A percentile compares a stretch with the other conserved stretches of the same genome.
Conservation (phyloP, 1,139 yeast genomes). For the Candida neerlandica region DNA sequence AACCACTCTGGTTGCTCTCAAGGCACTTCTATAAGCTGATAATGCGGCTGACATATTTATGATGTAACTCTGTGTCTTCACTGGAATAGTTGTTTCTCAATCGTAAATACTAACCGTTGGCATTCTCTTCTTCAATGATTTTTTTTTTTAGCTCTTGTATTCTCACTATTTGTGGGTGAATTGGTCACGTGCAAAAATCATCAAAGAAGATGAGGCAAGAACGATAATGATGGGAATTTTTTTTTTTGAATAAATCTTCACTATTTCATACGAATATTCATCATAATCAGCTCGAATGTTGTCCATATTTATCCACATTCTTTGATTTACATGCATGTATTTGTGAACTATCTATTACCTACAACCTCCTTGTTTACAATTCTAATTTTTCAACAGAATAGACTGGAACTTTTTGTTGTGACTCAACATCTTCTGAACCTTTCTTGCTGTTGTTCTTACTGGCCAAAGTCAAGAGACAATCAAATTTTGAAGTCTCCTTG, state of each 20-base stretch:
- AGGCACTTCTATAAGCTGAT: constrained; percentile 66
- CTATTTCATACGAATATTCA: too few relatives aligned
- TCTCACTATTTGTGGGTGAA: too few relatives aligned
- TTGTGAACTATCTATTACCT: neutral
- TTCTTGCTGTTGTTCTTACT: constrained; percentile 27
- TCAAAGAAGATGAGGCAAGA: too few relatives aligned
- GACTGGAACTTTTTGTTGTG: constrained; percentile 45
- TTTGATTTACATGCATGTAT: neutral
- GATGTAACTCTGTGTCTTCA: neutral
- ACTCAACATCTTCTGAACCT: constrained; percentile 30
- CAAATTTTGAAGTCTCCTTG: constrained; percentile 28
- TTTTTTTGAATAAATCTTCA: too few relatives aligned
- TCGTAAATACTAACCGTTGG: neutral
- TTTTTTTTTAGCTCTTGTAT: too few relatives aligned
- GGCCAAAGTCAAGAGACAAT: constrained; percentile 41
- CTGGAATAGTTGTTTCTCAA: neutral
- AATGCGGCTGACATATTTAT: constrained; percentile 34
- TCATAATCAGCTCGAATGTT: too few relatives aligned
- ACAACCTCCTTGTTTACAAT: constrained; percentile 25
- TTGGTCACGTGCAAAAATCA: too few relatives aligned
- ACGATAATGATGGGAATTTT: too few relatives aligned
- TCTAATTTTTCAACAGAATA: constrained; percentile 56
- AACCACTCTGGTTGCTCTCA: constrained; percentile 72
- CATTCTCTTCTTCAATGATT: too few relatives aligned
- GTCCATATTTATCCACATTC: too few relatives aligned